Conservation (phyloP, 2,329 filamentous ascomycete species). For the Pestalotiopsis sp. region DNA sequence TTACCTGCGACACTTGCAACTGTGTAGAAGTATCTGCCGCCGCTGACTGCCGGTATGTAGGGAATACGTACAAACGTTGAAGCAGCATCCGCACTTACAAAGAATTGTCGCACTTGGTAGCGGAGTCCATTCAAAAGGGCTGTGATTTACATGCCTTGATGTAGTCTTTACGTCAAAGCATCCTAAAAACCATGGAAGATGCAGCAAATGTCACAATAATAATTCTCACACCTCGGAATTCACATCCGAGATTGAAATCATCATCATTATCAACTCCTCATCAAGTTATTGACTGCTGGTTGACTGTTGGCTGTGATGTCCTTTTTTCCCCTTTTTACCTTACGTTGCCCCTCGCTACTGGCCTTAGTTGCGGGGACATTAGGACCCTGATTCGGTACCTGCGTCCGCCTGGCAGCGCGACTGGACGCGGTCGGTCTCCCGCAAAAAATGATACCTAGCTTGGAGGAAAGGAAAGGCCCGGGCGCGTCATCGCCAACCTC, state of each 20-base stretch:
- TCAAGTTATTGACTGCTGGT: not conserved
- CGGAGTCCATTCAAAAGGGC: not conserved
- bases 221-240: too few species aligned
- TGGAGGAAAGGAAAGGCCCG: not conserved
- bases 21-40: not conserved
- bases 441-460: not conserved
- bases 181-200: not conserved
- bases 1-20: not conserved
- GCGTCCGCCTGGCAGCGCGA: not conserved
- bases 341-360: not conserved
- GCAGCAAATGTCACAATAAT: too few species aligned
- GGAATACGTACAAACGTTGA: not conserved
- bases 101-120: not conserved
- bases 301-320: not conserved
- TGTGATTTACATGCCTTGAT: not conserved
- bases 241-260: too few species aligned
- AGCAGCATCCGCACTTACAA: not conserved
- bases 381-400: not conserved
- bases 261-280: not conserved
- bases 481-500: slow-evolving; percentile 8
- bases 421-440: not conserved
- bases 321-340: not conserved
- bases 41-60: not conserved
- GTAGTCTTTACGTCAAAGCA: not conserved
- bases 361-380: not conserved